Evolutionary conservation across 2,329 filamentous ascomycete genomes (phyloP).

Genomic region (Alternaria atra): DNA sequence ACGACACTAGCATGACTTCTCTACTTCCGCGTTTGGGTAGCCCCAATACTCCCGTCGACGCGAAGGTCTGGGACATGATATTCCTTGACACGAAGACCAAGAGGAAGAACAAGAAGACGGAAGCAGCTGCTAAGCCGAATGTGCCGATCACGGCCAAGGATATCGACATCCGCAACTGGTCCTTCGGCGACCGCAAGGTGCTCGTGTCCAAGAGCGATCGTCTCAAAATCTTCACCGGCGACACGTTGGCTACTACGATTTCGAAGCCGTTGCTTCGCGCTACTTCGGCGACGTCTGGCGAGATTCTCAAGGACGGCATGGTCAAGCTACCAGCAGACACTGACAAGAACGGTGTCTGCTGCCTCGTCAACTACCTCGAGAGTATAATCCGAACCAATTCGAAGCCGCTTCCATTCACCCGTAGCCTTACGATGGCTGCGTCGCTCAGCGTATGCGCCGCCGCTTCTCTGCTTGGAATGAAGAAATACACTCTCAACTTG

Average conservation of each 20-base stretch:
- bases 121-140: too few species aligned
- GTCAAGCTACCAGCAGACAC: accelerated
- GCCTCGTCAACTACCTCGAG: background rate
- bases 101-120: background rate
- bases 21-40: too few species aligned
- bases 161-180: background rate
- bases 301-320: accelerated
- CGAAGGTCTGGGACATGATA: background rate
- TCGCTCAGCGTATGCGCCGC: background rate
- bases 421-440: background rate
- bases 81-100: background rate
- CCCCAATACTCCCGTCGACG: background rate
- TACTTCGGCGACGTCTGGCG: background rate
- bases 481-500: background rate
- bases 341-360: background rate
- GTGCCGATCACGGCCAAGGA: background rate
- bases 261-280: background rate
- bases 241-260: background rate
- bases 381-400: accelerated
- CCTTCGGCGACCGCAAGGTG: background rate
- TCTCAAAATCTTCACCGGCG: accelerated
- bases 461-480: background rate
- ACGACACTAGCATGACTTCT: too few species aligned
- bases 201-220: background rate
- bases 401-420: accelerated